phyloP scores from a whole-genome alignment of 2,329 filamentous ascomycete genomes.

The Epichloe bromicola region DNA sequence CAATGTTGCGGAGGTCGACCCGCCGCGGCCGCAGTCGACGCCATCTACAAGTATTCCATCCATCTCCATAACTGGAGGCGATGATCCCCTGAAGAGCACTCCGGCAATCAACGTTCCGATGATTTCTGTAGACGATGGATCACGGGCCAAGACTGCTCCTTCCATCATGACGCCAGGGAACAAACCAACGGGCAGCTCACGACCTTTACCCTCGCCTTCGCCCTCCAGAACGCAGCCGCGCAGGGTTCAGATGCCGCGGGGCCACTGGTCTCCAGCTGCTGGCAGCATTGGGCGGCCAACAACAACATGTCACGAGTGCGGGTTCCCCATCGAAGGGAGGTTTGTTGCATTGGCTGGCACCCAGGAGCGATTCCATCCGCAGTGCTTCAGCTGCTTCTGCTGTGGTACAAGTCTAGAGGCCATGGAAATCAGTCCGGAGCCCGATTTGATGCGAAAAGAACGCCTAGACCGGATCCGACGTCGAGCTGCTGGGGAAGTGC shows the following conservation, averaged over 20 bases:
- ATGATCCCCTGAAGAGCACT: constrained; percentile 10
- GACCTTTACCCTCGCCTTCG: constrained; percentile 33
- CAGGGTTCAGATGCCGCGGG: constrained; percentile 27
- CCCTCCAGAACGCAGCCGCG: constrained; percentile 19
- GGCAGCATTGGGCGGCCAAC: constrained; percentile 38
- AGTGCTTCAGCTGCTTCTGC: constrained; percentile 81
- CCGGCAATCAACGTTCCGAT: constrained; percentile 34
- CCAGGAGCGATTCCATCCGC: constrained; percentile 70
- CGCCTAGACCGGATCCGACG: constrained; percentile 61
- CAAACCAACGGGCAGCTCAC: constrained; percentile 11
- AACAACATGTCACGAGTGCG: constrained; percentile 73
- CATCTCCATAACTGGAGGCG: constrained; percentile 21
- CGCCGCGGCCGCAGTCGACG: constrained; percentile 18
- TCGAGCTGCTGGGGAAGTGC: constrained; percentile 42
- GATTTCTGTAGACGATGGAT: constrained; percentile 29
- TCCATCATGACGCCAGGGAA: constrained; percentile 35
- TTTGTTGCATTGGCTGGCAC: constrained; percentile 73
- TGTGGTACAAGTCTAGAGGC: constrained; percentile 85
- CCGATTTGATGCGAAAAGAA: constrained; percentile 54
- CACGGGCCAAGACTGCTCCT: constrained; percentile 26
- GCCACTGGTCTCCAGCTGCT: constrained; percentile 48
- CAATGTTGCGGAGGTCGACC: constrained; percentile 37
- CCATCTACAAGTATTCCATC: constrained; percentile 20
- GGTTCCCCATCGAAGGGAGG: constrained; percentile 73
- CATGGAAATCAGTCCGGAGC: constrained; percentile 92